These are phyloP conservation scores for Dictyostelium discoideum DNA, from an alignment of 78 protist species.

Conservation along the genomic window DNA sequence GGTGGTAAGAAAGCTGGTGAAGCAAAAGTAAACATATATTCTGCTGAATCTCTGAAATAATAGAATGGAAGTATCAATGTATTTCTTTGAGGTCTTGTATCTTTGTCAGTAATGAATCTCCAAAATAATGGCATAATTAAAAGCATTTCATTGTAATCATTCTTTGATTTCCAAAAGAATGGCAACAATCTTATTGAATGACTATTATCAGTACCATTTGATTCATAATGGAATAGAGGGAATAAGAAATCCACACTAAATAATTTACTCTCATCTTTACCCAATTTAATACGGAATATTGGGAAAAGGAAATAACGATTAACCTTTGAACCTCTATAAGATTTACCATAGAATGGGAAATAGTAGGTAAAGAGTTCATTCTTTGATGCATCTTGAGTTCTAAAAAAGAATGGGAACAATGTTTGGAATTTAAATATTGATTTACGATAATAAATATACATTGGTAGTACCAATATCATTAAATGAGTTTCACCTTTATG, in stretches of 20 bases:
- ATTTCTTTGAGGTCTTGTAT: slow-evolving; percentile 52
- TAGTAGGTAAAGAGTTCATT: slow-evolving; percentile 35
- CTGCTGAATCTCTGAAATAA: slow-evolving; percentile 61
- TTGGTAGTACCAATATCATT: slow-evolving; percentile 26
- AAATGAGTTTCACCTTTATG: slow-evolving; percentile 60
- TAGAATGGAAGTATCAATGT: slow-evolving; percentile 62
- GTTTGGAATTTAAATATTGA: slow-evolving; percentile 46
- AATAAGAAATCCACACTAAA: slow-evolving; percentile 36
- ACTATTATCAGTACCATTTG: neutral
- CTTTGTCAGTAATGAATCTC: slow-evolving; percentile 61
- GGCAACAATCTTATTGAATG: slow-evolving; percentile 36
- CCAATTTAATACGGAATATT: slow-evolving; percentile 22
- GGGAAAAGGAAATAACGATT: slow-evolving; percentile 70
- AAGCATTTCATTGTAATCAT: slow-evolving; percentile 35
- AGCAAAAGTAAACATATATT: slow-evolving; percentile 49
- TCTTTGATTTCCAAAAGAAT: slow-evolving; percentile 46
- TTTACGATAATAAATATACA: slow-evolving; percentile 50
- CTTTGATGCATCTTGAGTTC: slow-evolving; percentile 67
- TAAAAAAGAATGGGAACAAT: slow-evolving; percentile 53
- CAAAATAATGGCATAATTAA: slow-evolving; percentile 72
- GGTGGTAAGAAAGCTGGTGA: slow-evolving; percentile 71
- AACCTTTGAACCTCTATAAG: neutral
- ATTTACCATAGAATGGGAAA: slow-evolving; percentile 63
- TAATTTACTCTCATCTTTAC: neutral
- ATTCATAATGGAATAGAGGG: slow-evolving; percentile 74